Evolutionary conservation across 352 stramenopile genomes (phyloP).

Genomic region (Peronosclerospora sorghi): DNA sequence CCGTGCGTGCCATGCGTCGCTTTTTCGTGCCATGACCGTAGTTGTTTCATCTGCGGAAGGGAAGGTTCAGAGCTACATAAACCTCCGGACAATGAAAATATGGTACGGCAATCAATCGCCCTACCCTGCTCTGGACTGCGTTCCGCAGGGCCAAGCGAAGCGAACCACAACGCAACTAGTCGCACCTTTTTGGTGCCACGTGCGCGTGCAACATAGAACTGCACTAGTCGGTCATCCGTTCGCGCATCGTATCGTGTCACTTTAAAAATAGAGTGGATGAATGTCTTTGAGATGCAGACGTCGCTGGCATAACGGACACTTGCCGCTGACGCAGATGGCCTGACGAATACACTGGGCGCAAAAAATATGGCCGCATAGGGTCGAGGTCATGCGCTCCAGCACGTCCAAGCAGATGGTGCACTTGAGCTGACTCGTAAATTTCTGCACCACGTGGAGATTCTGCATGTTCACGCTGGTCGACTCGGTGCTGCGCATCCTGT

Average conservation of each 20-base stretch:
- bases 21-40: too few relatives aligned
- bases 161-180: too few relatives aligned
- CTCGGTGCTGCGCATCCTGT: constrained; percentile 35
- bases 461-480: constrained; percentile 61
- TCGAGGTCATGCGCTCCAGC: constrained; percentile 73
- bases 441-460: constrained; percentile 64
- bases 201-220: constrained; percentile 9
- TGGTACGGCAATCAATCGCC: too few relatives aligned
- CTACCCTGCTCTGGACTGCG: too few relatives aligned
- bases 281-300: constrained; percentile 49
- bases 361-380: constrained; percentile 70
- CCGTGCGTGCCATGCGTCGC: too few relatives aligned
- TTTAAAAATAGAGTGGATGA: constrained; percentile 72
- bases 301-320: constrained; percentile 72
- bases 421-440: constrained; percentile 66
- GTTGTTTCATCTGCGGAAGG: too few relatives aligned
- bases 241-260: background rate
- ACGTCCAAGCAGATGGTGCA: constrained; percentile 77
- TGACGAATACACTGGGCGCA: constrained; percentile 61
- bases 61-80: too few relatives aligned
- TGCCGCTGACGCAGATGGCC: constrained; percentile 52
- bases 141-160: too few relatives aligned
- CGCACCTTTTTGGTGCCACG: constrained; percentile 6
- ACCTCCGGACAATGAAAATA: too few relatives aligned
- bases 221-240: constrained; percentile 1